Base-by-base conservation (phyloP, 345 rosid species). In the Lumnitzera littorea region DNA sequence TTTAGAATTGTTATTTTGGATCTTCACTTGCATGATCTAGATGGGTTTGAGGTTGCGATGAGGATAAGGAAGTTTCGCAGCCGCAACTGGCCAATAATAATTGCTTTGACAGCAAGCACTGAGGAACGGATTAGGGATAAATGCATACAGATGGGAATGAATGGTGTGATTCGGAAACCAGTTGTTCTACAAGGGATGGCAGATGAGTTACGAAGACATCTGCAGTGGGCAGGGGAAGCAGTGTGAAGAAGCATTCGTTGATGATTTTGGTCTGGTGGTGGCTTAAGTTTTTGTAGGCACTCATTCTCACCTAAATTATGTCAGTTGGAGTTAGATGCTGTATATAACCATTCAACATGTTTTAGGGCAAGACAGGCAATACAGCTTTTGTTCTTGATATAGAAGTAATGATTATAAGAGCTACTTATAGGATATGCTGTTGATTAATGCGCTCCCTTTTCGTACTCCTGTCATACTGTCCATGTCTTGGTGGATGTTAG, bases 11-110 rank as follows among this genome's bases (percentile, higher is more conserved):
- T 90, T 51, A 52, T 90, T 16, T 69, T 94, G 77, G 97, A 94
- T 78, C 87, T 94, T 69, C 89, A 90, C 64, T 81, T 90, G 97
- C 89, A 87, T 0, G 95, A 87, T 64, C 86, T 94, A 91, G 97
- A 94, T 36, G 97, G 99, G 24, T 90, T 82, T 0, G 99, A 94
- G 63, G 96, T 90, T 51, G 96, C 99, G 11, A 68, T 56, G 76
- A 86, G 91, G 75, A 82, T 94, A 67, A 81, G 97, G 65, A 89
- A 87, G 84, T 83, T 76, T 62, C 65, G 86, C 51, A 89, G 95
- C 66, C 80, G 67, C 24, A 84, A 62, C 48, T 83, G 92, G 96
- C 96, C 95, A 5, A 62, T 90, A 78, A 90, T 94, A 62, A 71
- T 94, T 62, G 99, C 96, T 49, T 66, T 90, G 69, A 88, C 99